Evolutionary conservation across 495 filamentous ascomycete species (phyloP).

Genomic region (Delitschia confertaspora): DNA sequence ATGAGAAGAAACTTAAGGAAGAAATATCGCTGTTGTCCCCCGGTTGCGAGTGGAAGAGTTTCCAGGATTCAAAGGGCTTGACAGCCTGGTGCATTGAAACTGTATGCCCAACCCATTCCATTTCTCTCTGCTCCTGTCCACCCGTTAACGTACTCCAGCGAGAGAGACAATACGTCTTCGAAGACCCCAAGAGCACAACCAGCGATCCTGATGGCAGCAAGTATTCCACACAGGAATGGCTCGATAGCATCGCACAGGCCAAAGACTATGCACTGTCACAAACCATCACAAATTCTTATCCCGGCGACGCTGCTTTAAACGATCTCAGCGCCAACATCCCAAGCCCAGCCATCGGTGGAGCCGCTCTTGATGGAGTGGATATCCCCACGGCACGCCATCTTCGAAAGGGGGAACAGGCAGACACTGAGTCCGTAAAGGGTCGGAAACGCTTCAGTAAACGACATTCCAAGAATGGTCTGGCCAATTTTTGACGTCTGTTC

Average conservation of each 20-base stretch:
- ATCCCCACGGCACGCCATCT: slow-evolving; percentile 41
- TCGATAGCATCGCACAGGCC: slow-evolving; percentile 72
- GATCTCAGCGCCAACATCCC: slow-evolving; percentile 64
- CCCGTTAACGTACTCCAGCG: slow-evolving; percentile 57
- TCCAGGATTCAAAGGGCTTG: slow-evolving; percentile 72
- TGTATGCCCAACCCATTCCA: slow-evolving; percentile 47
- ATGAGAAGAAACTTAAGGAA: slow-evolving; percentile 89
- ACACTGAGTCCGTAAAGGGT: slow-evolving; percentile 50
- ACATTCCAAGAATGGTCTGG: slow-evolving; percentile 81
- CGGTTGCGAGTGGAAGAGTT: slow-evolving; percentile 67
- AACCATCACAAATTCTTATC: slow-evolving; percentile 55
- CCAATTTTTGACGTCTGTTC: too few relatives aligned
- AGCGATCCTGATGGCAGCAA: slow-evolving; percentile 37
- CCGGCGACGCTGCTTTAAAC: slow-evolving; percentile 59
- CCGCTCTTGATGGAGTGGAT: slow-evolving; percentile 38
- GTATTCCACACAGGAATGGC: slow-evolving; percentile 70
- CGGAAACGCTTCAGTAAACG: slow-evolving; percentile 81
- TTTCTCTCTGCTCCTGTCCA: slow-evolving; percentile 14
- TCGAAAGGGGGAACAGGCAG: slow-evolving; percentile 34
- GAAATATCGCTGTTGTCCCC: slow-evolving; percentile 71
- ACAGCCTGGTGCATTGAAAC: slow-evolving; percentile 89
- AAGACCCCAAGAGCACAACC: slow-evolving; percentile 63
- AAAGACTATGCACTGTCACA: slow-evolving; percentile 71
- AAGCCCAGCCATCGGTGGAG: slow-evolving; percentile 50
- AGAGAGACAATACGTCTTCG: slow-evolving; percentile 87